Conservation (phyloP, 805 yeast species). For the Myxozyma kluyveri region DNA sequence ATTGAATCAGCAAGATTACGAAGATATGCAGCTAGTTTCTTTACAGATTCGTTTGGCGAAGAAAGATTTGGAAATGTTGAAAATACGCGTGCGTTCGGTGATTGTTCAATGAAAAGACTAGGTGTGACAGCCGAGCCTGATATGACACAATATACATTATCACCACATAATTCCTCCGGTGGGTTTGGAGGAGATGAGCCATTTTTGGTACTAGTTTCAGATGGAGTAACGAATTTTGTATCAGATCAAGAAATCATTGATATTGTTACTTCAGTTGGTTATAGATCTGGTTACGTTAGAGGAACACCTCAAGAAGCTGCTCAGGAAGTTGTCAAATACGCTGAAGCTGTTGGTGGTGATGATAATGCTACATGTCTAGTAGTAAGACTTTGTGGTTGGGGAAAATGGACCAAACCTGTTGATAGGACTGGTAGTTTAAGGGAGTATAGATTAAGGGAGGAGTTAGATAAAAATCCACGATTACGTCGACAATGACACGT, state of each 20-base stretch:
- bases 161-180: slow-evolving; percentile 43
- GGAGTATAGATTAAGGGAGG: slow-evolving; percentile 62
- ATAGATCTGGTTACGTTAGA: slow-evolving; percentile 41
- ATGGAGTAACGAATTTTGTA: slow-evolving; percentile 79
- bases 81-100: slow-evolving; percentile 94
- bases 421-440: slow-evolving; percentile 83
- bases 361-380: slow-evolving; percentile 95
- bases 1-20: slow-evolving; percentile 71
- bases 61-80: slow-evolving; percentile 79
- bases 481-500: neutral
- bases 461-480: slow-evolving; percentile 27
- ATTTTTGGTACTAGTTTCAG: slow-evolving; percentile 76
- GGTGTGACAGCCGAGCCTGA: slow-evolving; percentile 96
- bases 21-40: slow-evolving; percentile 58
- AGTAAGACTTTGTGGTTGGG: slow-evolving; percentile 84
- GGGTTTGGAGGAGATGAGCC: slow-evolving; percentile 41
- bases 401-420: slow-evolving; percentile 70
- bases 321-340: slow-evolving; percentile 76
- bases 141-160: slow-evolving; percentile 63
- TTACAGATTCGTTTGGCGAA: slow-evolving; percentile 90
- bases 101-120: slow-evolving; percentile 68
- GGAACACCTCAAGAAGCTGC: slow-evolving; percentile 88
- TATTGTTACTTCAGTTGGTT: slow-evolving; percentile 54
- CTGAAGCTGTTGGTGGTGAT: slow-evolving; percentile 83
- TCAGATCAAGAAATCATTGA: slow-evolving; percentile 92